A percentile compares a stretch with the other conserved stretches of the same genome.
Evolutionary conservation across 164 flowering plant species (phyloP).

Genomic region (Paratinospora sagittata): DNA sequence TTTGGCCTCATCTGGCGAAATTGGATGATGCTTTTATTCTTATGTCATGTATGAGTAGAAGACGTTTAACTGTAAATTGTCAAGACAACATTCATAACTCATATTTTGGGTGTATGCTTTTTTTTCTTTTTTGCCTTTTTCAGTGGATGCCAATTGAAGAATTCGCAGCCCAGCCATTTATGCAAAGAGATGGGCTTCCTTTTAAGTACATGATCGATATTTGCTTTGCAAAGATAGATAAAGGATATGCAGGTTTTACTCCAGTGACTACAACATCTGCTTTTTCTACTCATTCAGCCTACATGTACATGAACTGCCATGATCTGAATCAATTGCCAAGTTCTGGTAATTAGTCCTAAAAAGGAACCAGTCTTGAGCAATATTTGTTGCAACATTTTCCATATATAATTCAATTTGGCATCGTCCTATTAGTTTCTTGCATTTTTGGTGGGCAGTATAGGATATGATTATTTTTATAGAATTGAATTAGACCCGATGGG

Average conservation of each 20-base stretch:
- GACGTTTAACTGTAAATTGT: not conserved
- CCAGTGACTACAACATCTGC: conserved; percentile 23
- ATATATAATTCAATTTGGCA: not conserved
- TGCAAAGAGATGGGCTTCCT: conserved; percentile 28
- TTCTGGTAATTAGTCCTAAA: conserved; percentile 5
- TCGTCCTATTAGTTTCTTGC: too few species aligned
- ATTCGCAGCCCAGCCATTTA: conserved; percentile 46
- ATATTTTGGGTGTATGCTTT: not conserved
- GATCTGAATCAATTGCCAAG: conserved; percentile 12
- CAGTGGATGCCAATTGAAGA: conserved; percentile 87
- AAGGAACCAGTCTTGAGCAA: not conserved
- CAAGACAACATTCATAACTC: not conserved
- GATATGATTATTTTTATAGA: too few species aligned
- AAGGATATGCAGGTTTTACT: conserved; percentile 40
- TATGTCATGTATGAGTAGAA: not conserved
- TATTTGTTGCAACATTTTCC: conserved; percentile 1
- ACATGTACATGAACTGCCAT: conserved; percentile 32
- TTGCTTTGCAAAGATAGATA: conserved; percentile 38
- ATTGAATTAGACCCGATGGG: too few species aligned
- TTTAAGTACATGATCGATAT: conserved; percentile 33
- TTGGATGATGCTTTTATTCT: not conserved
- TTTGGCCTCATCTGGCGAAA: too few species aligned
- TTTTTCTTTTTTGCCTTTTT: conserved; percentile 1
- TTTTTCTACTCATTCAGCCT: conserved; percentile 20
- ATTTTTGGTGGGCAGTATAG: too few species aligned